Conservation (phyloP, 148 eudicot genomes). For the Dysphania ambrosioides region DNA sequence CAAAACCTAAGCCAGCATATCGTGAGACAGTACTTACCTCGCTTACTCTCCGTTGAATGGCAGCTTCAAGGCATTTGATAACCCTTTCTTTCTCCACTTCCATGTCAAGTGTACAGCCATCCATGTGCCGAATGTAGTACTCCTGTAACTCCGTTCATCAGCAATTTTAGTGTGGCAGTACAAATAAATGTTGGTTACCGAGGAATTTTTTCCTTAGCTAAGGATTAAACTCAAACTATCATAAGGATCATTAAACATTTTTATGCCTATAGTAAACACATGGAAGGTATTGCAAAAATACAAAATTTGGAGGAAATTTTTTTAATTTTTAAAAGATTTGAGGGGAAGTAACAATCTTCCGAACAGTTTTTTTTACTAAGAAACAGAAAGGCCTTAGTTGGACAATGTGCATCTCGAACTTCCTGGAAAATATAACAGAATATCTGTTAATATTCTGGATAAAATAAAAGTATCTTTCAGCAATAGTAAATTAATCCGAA, state of each 20-base stretch:
- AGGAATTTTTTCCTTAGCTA: not conserved
- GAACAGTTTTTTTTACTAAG: conserved; percentile 26
- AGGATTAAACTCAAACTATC: conserved; percentile 12
- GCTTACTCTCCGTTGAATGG: conserved; percentile 61
- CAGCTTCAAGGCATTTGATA: conserved; percentile 79
- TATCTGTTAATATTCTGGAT: conserved; percentile 23
- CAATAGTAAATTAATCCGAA: not conserved
- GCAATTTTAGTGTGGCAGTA: not conserved
- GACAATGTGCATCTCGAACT: conserved; percentile 29
- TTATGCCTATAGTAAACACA: not conserved
- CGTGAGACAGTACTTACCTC: conserved; percentile 41
- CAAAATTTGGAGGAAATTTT: not conserved
- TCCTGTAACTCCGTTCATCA: conserved; percentile 46
- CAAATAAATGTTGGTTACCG: not conserved
- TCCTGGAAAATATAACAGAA: conserved; percentile 36
- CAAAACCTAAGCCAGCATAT: too few relatives aligned
- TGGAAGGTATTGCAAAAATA: not conserved
- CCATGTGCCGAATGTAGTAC: conserved; percentile 67
- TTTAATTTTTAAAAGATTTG: conserved; percentile 13
- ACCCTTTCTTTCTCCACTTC: conserved; percentile 72
- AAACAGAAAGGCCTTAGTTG: conserved; percentile 34
- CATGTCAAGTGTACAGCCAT: conserved; percentile 56
- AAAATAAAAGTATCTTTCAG: not conserved
- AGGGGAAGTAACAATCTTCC: conserved; percentile 24
- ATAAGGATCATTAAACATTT: not conserved